Evolutionary conservation across 2,329 filamentous ascomycete species (phyloP).

Genomic region (Fusarium tanahbumbuense): DNA sequence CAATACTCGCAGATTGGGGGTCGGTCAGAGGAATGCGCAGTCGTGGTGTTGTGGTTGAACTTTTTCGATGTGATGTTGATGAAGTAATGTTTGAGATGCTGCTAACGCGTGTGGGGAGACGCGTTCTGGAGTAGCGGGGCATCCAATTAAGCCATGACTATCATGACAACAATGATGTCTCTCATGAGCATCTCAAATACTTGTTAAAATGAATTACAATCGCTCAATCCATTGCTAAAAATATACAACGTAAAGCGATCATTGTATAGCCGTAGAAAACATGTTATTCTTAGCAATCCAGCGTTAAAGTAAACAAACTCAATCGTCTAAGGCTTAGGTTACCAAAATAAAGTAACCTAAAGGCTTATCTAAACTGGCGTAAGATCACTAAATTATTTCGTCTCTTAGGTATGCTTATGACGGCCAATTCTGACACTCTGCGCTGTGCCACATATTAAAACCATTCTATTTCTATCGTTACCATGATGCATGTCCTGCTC

Average conservation of each 20-base stretch:
- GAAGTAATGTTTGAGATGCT: conserved; percentile 38
- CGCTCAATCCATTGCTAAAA: background rate
- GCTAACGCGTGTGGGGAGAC: conserved; percentile 43
- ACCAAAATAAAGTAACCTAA: too few species aligned
- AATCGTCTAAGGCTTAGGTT: too few species aligned
- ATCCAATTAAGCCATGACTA: conserved; percentile 15
- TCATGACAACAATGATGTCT: background rate
- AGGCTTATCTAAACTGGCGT: too few species aligned
- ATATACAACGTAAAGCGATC: too few species aligned
- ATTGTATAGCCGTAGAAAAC: background rate
- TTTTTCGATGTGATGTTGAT: conserved; percentile 34
- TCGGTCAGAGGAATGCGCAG: background rate
- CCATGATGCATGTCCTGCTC: background rate
- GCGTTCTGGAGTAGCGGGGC: conserved; percentile 44
- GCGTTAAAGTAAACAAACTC: background rate
- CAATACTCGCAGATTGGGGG: background rate
- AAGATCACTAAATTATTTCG: too few species aligned
- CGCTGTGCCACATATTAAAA: conserved; percentile 1
- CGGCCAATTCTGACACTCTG: too few species aligned
- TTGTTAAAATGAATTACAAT: background rate
- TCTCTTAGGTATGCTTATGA: too few species aligned
- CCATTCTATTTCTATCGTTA: conserved; percentile 9
- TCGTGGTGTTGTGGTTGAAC: conserved; percentile 4
- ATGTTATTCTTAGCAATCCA: background rate
- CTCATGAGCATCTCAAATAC: background rate